Evolutionary conservation across 2,329 filamentous ascomycete genomes (phyloP).

Genomic region (Macrophomina pseudophaseolina): DNA sequence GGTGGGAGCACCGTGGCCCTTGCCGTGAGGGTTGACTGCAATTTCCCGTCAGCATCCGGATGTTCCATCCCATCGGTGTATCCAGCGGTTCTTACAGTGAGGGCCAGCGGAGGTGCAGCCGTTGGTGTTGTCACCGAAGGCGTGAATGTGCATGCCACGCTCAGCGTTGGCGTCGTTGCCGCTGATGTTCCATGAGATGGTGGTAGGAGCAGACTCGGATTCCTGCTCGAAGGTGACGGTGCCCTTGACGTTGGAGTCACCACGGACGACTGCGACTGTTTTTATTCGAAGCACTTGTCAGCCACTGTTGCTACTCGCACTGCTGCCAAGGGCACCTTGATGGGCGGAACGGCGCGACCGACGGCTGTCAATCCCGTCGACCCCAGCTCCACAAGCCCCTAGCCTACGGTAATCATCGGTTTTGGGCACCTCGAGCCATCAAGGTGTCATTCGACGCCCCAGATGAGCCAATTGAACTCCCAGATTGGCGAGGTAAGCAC

Average conservation of each 20-base stretch:
- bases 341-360: conserved; percentile 18
- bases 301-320: neutral
- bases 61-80: conserved; percentile 2
- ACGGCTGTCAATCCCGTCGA: conserved; percentile 17
- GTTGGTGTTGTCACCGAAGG: conserved; percentile 99
- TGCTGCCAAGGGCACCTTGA: conserved; percentile 21
- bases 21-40: conserved; percentile 90
- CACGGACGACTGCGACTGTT: conserved; percentile 92
- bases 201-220: conserved; percentile 80
- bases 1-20: conserved; percentile 85
- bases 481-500: conserved; percentile 2
- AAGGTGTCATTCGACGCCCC: conserved; percentile 15
- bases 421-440: conserved; percentile 16
- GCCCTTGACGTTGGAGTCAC: conserved; percentile 94
- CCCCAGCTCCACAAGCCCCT: neutral
- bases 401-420: conserved; percentile 19
- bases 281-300: conserved; percentile 13
- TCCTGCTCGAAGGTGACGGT: conserved; percentile 95
- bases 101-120: conserved; percentile 98
- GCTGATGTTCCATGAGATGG: conserved; percentile 87
- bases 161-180: conserved; percentile 94
- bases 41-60: conserved; percentile 16
- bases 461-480: conserved; percentile 22
- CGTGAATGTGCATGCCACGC: conserved; percentile 98
- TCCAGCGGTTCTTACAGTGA: conserved; percentile 73